Evolutionary conservation across 2,329 filamentous ascomycete genomes (phyloP).

Genomic region (Alternaria sp.): DNA sequence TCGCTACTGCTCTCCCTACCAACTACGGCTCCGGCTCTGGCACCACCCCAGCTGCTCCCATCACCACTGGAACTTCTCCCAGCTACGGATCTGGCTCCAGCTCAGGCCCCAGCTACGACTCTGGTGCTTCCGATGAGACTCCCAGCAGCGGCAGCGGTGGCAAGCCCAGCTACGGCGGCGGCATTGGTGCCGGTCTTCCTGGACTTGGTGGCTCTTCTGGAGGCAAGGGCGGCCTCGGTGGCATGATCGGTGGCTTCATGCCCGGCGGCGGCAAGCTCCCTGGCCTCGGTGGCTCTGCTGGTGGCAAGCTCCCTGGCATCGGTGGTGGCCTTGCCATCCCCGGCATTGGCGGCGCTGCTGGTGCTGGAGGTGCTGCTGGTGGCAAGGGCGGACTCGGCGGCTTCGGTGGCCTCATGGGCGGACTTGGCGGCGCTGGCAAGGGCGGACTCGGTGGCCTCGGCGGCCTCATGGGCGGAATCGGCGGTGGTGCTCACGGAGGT

Average conservation of each 20-base stretch:
- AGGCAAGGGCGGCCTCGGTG: neutral
- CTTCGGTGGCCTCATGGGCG: neutral
- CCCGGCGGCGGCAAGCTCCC: neutral
- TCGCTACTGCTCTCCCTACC: slow-evolving; percentile 8
- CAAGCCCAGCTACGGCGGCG: neutral
- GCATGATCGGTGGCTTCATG: neutral
- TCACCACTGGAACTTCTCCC: neutral
- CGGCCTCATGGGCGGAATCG: neutral
- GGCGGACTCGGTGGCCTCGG: neutral
- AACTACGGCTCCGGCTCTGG: neutral
- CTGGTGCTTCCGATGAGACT: neutral
- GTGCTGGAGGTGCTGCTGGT: neutral
- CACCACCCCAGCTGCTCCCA: neutral
- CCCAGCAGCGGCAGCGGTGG: neutral
- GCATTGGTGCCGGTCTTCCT: neutral
- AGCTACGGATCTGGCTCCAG: neutral
- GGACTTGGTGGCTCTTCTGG: neutral
- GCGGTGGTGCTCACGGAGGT: neutral
- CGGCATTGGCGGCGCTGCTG: neutral
- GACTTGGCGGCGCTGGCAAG: neutral
- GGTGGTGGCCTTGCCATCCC: neutral
- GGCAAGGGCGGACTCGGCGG: neutral
- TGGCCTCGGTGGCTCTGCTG: neutral
- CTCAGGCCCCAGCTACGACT: slow-evolving; percentile 4
- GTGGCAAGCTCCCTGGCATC: neutral